A percentile compares a stretch with the other conserved stretches of the same genome.
phyloP scores from a whole-genome alignment of 768 basidiomycete genomes.

The Cubamyces lactineus region DNA sequence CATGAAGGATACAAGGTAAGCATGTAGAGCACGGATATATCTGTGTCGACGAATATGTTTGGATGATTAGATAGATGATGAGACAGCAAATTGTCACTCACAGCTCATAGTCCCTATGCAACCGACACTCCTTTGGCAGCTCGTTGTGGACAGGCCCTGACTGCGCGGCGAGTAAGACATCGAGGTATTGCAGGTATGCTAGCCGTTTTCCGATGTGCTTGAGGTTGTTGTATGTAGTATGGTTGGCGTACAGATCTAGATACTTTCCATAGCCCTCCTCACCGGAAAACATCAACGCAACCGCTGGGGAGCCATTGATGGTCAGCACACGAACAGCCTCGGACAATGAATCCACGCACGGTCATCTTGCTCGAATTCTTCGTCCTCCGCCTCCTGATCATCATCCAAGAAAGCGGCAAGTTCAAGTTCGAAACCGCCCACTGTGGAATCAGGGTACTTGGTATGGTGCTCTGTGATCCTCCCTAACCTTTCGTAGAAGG shows the following conservation, averaged over 20 bases:
- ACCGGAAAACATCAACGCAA: constrained; percentile 89
- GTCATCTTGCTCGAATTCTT: constrained; percentile 83
- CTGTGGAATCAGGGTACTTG: constrained; percentile 90
- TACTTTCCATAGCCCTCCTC: constrained; percentile 96
- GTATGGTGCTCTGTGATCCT: constrained; percentile 96
- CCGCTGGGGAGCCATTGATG: constrained; percentile 47
- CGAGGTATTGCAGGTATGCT: constrained; percentile 93
- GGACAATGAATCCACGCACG: constrained; percentile 54
- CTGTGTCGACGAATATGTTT: constrained; percentile 42
- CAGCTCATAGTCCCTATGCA: constrained; percentile 79
- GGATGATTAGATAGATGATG: neutral
- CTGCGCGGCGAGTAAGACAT: constrained; percentile 73
- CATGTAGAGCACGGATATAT: constrained; percentile 81
- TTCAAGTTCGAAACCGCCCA: constrained; percentile 83
- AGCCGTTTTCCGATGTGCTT: constrained; percentile 82
- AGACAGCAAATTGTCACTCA: constrained; percentile 42
- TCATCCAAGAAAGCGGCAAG: constrained; percentile 78
- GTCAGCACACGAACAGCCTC: neutral
- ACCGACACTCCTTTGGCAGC: constrained; percentile 66
- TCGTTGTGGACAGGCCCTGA: constrained; percentile 66
- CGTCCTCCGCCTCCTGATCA: constrained; percentile 70
- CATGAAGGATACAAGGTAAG: constrained; percentile 85
- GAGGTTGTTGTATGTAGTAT: constrained; percentile 87
- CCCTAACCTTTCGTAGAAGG: constrained; percentile 95
- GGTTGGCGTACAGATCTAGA: constrained; percentile 88